Evolutionary conservation across 2,329 filamentous ascomycete species (phyloP).

Genomic region (Aspergillus sclerotialis): DNA sequence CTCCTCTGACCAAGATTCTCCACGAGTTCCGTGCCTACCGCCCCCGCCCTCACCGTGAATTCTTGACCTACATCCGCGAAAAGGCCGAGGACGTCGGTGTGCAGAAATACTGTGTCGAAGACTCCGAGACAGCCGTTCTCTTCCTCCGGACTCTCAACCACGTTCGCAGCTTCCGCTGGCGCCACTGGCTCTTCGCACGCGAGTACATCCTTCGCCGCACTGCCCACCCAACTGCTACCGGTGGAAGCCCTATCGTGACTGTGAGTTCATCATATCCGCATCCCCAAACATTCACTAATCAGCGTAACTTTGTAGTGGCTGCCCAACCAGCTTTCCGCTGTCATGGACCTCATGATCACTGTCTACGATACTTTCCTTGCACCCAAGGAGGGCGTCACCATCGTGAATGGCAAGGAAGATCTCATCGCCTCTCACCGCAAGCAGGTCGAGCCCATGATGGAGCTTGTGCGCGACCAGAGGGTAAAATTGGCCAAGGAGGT

Average conservation of each 20-base stretch:
- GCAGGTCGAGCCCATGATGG: constrained; percentile 32
- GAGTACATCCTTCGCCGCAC: constrained; percentile 39
- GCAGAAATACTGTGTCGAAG: constrained; percentile 28
- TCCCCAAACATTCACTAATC: no score
- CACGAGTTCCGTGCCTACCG: constrained; percentile 84
- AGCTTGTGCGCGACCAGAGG: constrained; percentile 25
- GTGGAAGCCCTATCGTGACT: constrained; percentile 43
- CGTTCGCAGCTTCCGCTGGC: constrained; percentile 44
- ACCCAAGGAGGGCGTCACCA: constrained; percentile 27
- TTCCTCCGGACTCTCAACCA: constrained; percentile 41
- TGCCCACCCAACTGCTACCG: constrained; percentile 41
- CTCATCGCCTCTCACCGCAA: constrained; percentile 25
- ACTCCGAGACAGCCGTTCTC: constrained; percentile 35
- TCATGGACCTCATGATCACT: constrained; percentile 44
- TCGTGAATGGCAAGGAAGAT: constrained; percentile 12
- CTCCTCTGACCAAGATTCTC: constrained; percentile 81
- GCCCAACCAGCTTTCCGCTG: constrained; percentile 41
- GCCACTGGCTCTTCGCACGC: constrained; percentile 43
- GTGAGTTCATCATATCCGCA: constrained; percentile 24
- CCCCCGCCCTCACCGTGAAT: constrained; percentile 80
- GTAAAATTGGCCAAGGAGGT: constrained; percentile 35
- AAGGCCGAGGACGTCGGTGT: constrained; percentile 39
- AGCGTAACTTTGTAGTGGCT: no score
- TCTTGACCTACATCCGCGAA: constrained; percentile 61
- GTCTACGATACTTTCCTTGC: constrained; percentile 36